Evolutionary conservation across 2,329 filamentous ascomycete genomes (phyloP), one percentile per base, ranked within the genome.

Genomic region (Monosporascus sp.): DNA sequence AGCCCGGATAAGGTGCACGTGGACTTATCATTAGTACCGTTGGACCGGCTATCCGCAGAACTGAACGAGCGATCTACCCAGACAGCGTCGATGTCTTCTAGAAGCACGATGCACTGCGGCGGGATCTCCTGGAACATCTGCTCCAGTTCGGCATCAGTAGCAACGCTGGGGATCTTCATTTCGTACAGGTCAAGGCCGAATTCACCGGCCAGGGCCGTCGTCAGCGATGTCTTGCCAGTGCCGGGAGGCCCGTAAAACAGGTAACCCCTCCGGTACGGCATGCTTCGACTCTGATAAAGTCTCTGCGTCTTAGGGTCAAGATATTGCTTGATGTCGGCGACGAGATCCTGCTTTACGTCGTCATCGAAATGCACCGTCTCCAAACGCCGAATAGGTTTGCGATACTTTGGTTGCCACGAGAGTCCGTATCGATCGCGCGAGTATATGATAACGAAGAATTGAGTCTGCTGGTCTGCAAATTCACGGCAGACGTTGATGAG

Each of bases 251-350:
- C 66, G 27, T 64, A 67, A 41, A 69, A 65, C 16, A 69, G 55
- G 49, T 69, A 69, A 2, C 65, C 66, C 53, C 84, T 74, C 1
- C 84, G 75, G 59, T 87, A 86, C 0, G 85, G 85, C 50, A 87
- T 85, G 3, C 83, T 85, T 7, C 86, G 78, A 35, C 79, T 80
- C 11, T 84, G 78, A 55, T 90, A 89, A 71, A 84, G 84, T 40
- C 76, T 73, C 52, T 63, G 64, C 5, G 65, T 68, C 45, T 68
- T 71, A 1, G 74, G 74, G 22, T 78, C 74, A 3, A 82, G 67
- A 53, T 81, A 82, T 45, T 80, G 79, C 8, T 72, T 71, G 37
- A 80, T 75, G 53, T 82, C 79, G 19, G 65, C 63, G 1, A 81
- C 65, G 3, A 82, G 74, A 4, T 72, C 66, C 24, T 72, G 68